Evolutionary conservation across 2,329 filamentous ascomycete genomes (phyloP), one percentile per base, ranked within the genome.

Genomic region (Aaosphaeria pasadenensis): DNA sequence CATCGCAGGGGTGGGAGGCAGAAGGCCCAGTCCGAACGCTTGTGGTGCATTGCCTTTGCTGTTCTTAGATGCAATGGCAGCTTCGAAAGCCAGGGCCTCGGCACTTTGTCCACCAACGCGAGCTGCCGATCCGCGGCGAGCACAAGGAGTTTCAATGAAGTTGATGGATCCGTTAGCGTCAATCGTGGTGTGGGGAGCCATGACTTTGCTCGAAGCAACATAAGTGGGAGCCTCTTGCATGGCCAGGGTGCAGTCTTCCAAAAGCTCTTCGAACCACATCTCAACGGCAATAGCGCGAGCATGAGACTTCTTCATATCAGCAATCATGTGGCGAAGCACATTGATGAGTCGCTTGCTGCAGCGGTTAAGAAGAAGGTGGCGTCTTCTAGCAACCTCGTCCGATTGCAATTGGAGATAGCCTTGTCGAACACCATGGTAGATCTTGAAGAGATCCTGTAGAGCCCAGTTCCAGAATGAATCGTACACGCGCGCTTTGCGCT

Each of bases 391-490:
- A 2, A 50, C 45, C 13, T 50, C 48, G 9, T 50, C 48, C 5
- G 48, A 48, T 32, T 50, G 45, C 9, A 50, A 47, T 11, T 30
- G 45, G 4, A 50, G 31, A 24, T 43, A 48, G 11, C 45, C 42
- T 28, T 47, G 46, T 39, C 46, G 50, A n/a, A 53, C 30, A 11
- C 50, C 43, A 39, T 55, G 50, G 38, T 51, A 51, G 28, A 53
- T 45, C 32, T 48, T 46, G 36, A 57, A 51, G 4, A 55, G 44
- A 46, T 58, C 56, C 39, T 58, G 56, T 17, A 55, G 9, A 6
- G 44, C 52, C 56, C 56, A 58, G 36, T 56, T 56, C 56, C 56
- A 58, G 36, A 44, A 55, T 9, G 56, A 58, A 32, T 51, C 52
- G 36, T 52, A 58, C 11, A 45, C 43, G 29, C 56, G 54, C 2